phyloP scores from a whole-genome alignment of 164 flowering plant species.

The Tetracentron sinense region DNA sequence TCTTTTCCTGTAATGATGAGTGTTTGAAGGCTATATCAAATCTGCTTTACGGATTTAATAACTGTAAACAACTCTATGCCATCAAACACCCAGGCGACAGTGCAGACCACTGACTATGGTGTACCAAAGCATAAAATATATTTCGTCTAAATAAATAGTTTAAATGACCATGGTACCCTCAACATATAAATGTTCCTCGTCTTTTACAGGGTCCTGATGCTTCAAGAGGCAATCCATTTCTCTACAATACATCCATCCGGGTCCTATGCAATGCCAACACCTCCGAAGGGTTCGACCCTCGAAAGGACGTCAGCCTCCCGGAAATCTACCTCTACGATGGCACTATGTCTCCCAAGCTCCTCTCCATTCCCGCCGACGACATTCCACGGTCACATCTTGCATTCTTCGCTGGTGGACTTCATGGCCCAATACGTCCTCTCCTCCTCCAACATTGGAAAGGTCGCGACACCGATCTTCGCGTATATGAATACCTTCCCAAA shows the following conservation, averaged over 20 bases:
- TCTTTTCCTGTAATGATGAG: too few relatives aligned
- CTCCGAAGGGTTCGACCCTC: conserved; percentile 75
- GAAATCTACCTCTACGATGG: conserved; percentile 54
- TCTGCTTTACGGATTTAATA: too few relatives aligned
- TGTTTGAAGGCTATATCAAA: too few relatives aligned
- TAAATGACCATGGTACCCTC: too few relatives aligned
- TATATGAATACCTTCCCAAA: conserved; percentile 56
- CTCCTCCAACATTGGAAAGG: conserved; percentile 64
- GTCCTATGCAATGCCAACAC: conserved; percentile 84
- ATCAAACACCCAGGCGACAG: too few relatives aligned
- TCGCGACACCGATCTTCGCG: conserved; percentile 44
- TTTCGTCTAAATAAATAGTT: neutral
- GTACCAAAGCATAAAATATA: too few relatives aligned
- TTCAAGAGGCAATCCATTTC: conserved; percentile 37
- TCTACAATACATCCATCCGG: conserved; percentile 64
- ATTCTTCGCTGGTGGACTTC: conserved; percentile 79
- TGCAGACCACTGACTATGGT: too few relatives aligned
- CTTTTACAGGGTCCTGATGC: conserved; percentile 52
- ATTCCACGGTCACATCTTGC: conserved; percentile 44
- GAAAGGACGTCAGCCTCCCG: conserved; percentile 64
- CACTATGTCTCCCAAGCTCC: conserved; percentile 30
- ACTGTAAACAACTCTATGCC: too few relatives aligned
- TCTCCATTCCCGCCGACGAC: conserved; percentile 26
- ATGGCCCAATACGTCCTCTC: conserved; percentile 56
- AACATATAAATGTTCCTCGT: neutral